Base-by-base conservation (phyloP, 306 rosid genomes). In the Medicago arabica region DNA sequence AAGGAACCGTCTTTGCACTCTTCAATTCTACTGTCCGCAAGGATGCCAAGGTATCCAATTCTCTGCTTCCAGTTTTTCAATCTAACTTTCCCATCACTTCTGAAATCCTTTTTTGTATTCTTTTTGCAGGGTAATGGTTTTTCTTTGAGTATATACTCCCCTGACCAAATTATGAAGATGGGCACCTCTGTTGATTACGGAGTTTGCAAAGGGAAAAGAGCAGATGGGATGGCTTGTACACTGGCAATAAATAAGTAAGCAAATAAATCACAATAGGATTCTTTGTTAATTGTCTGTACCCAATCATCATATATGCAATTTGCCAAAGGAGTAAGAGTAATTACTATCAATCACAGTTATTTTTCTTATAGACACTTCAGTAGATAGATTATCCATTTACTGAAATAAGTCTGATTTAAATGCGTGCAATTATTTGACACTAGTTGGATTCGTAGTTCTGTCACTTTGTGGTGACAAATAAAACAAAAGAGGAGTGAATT, bases 121-220 rank as follows among this genome's bases (percentile, higher is more conserved):
- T 67, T 74, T 74, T 65, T 87, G 81, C 84, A 92, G 98, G 97
- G 93, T n/a, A 74, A 69, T 67, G 96, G 91, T 51, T 95, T 92
- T 86, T 90, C 98, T 57, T 79, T 95, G 83, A 92, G 97, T 67
- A 80, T 85, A 58, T 95, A 74, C 60, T 77, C 91, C 70, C 75
- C 97, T 47, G 66, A 62, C 76, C 96, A 95, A 53, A 82, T 92
- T 55, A 54, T 87, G 84, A 90, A 92, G 91, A 86, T 95, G 82
- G 99, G 97, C 28, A 84, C 85, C 81, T 90, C 99, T 71, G 81
- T 64, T 77, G 99, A 92, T 84, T 95, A 86, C 59, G 99, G 92
- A 71, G 97, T 92, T 84, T 92, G 98, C 82, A 90, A 84, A 49
- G 97, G 97, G 63, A 88, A 73, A 80, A 87, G 91, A 81, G 77